A percentile compares a stretch with the other conserved stretches of the same genome.
Conservation (phyloP, 2,329 filamentous ascomycete species). For the Aspergillus ibericus region DNA sequence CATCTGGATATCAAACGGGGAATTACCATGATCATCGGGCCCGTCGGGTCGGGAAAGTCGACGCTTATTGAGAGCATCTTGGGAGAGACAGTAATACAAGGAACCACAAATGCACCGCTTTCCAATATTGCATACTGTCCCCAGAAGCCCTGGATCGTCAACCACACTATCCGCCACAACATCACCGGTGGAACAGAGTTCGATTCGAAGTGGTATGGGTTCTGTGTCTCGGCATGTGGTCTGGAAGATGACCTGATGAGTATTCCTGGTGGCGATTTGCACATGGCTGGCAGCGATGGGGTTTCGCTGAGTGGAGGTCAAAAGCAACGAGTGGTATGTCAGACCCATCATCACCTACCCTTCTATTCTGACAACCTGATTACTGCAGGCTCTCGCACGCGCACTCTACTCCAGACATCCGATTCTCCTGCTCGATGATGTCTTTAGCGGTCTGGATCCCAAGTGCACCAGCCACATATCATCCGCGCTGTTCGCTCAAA, state of each 20-base stretch:
- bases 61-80: slow-evolving; percentile 39
- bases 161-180: slow-evolving; percentile 23
- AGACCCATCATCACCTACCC: no score
- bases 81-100: slow-evolving; percentile 25
- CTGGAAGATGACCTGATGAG: slow-evolving; percentile 30
- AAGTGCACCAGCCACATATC: slow-evolving; percentile 43
- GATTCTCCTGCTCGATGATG: slow-evolving; percentile 48
- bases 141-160: slow-evolving; percentile 24
- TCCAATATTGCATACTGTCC: slow-evolving; percentile 22
- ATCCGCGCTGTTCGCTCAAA: slow-evolving; percentile 27
- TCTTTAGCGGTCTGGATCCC: slow-evolving; percentile 48
- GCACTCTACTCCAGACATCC: slow-evolving; percentile 46
- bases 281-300: slow-evolving; percentile 44
- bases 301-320: slow-evolving; percentile 49
- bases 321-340: slow-evolving; percentile 41
- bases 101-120: background rate
- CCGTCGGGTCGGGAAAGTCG: slow-evolving; percentile 49
- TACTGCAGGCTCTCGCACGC: slow-evolving; percentile 39
- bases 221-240: slow-evolving; percentile 27
- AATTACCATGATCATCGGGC: slow-evolving; percentile 37
- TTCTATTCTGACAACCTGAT: no score
- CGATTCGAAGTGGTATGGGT: slow-evolving; percentile 32
- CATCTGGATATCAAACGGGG: slow-evolving; percentile 12
- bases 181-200: slow-evolving; percentile 26
- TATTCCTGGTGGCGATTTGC: slow-evolving; percentile 32